Base-by-base conservation (phyloP, 2,329 filamentous ascomycete species). In the Eutypa lata region DNA sequence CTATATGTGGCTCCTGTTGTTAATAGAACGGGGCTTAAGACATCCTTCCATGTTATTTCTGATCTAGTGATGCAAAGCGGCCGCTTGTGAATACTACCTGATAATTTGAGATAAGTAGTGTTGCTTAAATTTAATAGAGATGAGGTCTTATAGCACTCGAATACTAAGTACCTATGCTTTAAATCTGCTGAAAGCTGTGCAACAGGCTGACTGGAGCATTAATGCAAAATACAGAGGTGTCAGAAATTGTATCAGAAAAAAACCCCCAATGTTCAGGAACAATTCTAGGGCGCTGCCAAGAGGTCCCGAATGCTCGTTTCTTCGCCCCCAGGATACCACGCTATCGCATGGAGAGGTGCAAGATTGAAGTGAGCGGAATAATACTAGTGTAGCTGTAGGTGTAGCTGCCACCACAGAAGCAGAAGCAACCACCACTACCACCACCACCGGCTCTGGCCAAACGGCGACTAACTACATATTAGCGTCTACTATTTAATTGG, bases 401-500 rank as follows among this genome's bases (percentile, higher is more conserved):
- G n/a, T n/a, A 14, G 22, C 16, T 24, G 22, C 19, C 21, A 28
- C 22, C 5, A 13, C n/a, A 42, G 38, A 42, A n/a, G n/a, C n/a
- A n/a, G n/a, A n/a, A n/a, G n/a, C n/a, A n/a, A n/a, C n/a, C n/a
- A 42, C 19, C 4, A 3, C 11, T 10, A 22, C n/a, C 6, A 22
- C 38, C 26, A 5, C 26, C n/a, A 5, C 26, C 26, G 10, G 26
- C 26, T 31, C 26, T 31, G 6, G 26, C 10, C 19, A 42, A 42
- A 10, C 38, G 38, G 38, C 38, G 42, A 24, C n/a, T 43, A 22
- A 21, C 40, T 16, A 0, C 2, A 14, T 13, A 31, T 47, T 45
- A 28, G 22, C 44, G 26, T 16, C 45, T 47, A 45, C 38, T 6
- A 31, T 48, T 49, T 55, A 51, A 57, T 57, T 61, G 55, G 60